Evolutionary conservation across 805 yeast genomes (phyloP).

Genomic region (Myxozyma neglecta): DNA sequence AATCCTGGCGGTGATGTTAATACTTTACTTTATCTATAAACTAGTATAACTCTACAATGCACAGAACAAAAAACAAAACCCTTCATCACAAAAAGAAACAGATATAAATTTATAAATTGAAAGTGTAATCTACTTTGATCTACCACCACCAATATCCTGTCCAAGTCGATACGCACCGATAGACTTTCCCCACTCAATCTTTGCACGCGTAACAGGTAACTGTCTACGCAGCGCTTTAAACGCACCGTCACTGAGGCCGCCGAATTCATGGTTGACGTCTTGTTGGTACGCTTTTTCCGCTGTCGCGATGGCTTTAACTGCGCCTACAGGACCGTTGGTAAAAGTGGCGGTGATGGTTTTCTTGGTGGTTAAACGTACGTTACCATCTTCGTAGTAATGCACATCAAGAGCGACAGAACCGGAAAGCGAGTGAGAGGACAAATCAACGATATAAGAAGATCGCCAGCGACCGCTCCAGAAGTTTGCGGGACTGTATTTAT

Average conservation of each 20-base stretch:
- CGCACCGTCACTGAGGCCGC: slow-evolving; percentile 70
- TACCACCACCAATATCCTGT: slow-evolving; percentile 54
- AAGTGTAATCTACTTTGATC: neutral
- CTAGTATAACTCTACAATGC: slow-evolving; percentile 14
- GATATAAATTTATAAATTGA: neutral
- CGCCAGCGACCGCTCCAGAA: slow-evolving; percentile 89
- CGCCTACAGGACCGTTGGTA: slow-evolving; percentile 32
- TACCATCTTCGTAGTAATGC: slow-evolving; percentile 95
- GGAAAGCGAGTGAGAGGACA: slow-evolving; percentile 39
- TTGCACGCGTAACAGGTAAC: slow-evolving; percentile 86
- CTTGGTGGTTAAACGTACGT: slow-evolving; percentile 68
- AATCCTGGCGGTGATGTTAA: slow-evolving; percentile 16
- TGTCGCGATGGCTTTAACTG: slow-evolving; percentile 50
- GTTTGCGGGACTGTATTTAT: slow-evolving; percentile 69
- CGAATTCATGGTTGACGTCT: slow-evolving; percentile 60
- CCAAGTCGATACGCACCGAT: slow-evolving; percentile 88
- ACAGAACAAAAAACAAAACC: neutral
- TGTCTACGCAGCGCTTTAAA: slow-evolving; percentile 88
- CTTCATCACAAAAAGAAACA: neutral
- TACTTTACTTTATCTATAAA: slow-evolving; percentile 22
- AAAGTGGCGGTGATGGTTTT: slow-evolving; percentile 36
- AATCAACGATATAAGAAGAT: slow-evolving; percentile 56
- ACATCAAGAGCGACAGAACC: slow-evolving; percentile 69
- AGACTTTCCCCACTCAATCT: slow-evolving; percentile 92
- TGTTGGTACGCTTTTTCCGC: slow-evolving; percentile 63